Base-by-base conservation (phyloP, 768 basidiomycete species). In the Kwoniella europaea region DNA sequence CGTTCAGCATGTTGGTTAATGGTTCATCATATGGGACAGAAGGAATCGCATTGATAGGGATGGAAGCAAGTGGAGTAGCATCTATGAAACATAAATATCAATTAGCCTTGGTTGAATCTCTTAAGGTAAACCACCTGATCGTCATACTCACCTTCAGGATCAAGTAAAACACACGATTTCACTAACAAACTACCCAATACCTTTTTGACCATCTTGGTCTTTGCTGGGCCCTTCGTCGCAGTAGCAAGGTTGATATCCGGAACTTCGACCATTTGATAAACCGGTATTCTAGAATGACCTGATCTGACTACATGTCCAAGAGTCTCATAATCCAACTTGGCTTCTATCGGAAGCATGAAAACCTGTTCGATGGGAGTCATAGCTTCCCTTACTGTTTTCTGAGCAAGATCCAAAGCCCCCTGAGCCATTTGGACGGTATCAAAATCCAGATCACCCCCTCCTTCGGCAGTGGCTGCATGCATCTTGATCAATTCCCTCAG, bases 341-440 rank as follows among this genome's bases (percentile, higher is more conserved):
- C 89, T 67, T 93, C 89, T 71, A 94, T 92, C 13, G 90, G 91
- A 55, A 96, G 86, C 92, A 94, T 94, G 61, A 74, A 78, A 50
- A 77, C 78, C 20, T 73, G 42, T 44, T 80, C 77, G 65, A 82
- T 75, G 2, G 82, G 81, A 18, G 82, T 84, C 82, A 84, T 82
- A 2, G 81, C 81, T 42, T 83, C 77, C 27, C 68, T 73, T 35
- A 81, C 79, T 20, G 70, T 78, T 59, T 94, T 95, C 67, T 83
- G 91, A 79, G 95, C 93, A 15, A 96, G 83, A 79, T 94, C 93
- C 24, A 96, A 88, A 0, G 92, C 92, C 0, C 91, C 92, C 18
- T 93, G 92, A 50, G 94, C 93, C 81, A 95, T 94, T 1, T 90
- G 90, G 62, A 94, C 91, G 0, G 93, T 95, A 79, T 95, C 93